Evolutionary conservation across 1,284 basidiomycete genomes (phyloP).

Genomic region (Pholiota adiposa): DNA sequence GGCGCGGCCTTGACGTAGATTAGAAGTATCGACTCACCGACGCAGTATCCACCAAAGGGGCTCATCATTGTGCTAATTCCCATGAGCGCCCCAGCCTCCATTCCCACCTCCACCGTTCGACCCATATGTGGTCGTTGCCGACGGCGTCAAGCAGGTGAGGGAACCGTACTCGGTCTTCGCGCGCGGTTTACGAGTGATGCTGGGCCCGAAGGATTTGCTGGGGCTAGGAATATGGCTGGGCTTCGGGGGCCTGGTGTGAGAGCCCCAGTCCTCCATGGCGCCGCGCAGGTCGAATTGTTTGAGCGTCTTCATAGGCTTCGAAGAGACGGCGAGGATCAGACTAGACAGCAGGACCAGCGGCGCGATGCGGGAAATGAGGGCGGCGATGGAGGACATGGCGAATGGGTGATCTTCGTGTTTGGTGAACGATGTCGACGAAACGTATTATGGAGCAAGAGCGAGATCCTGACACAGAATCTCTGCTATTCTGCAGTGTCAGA

Average conservation of each 20-base stretch:
- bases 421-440: not conserved
- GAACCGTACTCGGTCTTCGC: not conserved
- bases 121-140: not conserved
- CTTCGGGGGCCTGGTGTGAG: not conserved
- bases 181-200: not conserved
- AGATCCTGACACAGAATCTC: not conserved
- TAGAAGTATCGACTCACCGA: not conserved
- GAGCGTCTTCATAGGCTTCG: not conserved
- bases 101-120: not conserved
- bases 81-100: not conserved
- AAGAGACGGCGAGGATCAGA: not conserved
- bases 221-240: not conserved
- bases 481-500: too few species aligned
- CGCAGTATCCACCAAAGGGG: not conserved
- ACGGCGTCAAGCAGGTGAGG: not conserved
- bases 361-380: not conserved
- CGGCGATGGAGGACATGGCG: not conserved
- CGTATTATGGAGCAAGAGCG: not conserved
- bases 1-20: too few species aligned
- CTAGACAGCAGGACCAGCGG: not conserved
- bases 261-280: not conserved
- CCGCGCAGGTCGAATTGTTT: constrained; percentile 1
- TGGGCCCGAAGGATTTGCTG: not conserved
- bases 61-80: not conserved
- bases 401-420: not conserved